A percentile compares a stretch with the other conserved stretches of the same genome.
Conservation (phyloP, 2,329 filamentous ascomycete genomes). For the Pestalotiopsis sp. region DNA sequence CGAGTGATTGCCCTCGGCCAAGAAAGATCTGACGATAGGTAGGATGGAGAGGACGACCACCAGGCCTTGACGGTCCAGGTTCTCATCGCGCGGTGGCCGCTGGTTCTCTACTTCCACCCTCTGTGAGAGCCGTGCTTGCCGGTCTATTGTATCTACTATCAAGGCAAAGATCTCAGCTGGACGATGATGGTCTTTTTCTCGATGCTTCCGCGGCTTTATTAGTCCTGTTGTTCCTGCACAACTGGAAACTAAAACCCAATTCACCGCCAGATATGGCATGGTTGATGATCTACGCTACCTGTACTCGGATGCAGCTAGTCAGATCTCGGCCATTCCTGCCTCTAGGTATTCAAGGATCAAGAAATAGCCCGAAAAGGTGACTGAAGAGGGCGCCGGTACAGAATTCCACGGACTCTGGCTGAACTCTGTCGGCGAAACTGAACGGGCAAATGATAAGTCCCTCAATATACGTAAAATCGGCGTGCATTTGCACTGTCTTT, state of each 20-base stretch:
- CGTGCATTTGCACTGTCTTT: neutral
- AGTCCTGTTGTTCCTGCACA: neutral
- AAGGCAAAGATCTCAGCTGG: neutral
- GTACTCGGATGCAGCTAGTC: neutral
- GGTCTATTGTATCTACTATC: neutral
- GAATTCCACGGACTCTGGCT: constrained; percentile 5
- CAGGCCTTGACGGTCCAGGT: neutral
- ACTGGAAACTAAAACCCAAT: neutral
- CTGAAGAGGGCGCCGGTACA: neutral
- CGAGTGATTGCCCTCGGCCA: neutral
- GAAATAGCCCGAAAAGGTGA: neutral
- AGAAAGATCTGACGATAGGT: neutral
- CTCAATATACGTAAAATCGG: constrained; percentile 13
- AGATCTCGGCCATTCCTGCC: neutral
- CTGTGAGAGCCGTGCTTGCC: neutral
- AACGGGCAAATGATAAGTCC: constrained; percentile 10
- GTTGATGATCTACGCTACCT: neutral
- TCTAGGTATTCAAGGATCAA: neutral
- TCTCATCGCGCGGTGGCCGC: neutral
- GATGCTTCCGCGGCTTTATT: constrained; percentile 1
- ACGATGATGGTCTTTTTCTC: neutral
- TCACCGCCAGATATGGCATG: constrained; percentile 11
- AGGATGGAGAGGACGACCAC: neutral
- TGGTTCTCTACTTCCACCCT: neutral
- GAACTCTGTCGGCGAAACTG: constrained; percentile 17